Conservation (phyloP, 140 eudicot genomes). For the Cichorium intybus region DNA sequence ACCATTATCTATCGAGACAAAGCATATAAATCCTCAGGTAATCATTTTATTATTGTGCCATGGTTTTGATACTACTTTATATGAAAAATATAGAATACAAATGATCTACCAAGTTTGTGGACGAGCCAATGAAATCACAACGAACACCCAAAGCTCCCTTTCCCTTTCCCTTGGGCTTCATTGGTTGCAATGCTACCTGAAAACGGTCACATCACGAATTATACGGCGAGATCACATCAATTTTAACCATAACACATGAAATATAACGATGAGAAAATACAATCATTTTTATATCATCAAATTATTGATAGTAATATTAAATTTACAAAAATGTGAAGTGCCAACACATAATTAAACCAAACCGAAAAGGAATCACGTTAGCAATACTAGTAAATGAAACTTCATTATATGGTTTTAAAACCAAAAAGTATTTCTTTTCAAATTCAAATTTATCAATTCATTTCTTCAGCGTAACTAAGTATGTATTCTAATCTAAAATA, state of each 20-base stretch:
- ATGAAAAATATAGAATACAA: neutral
- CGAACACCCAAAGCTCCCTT: conserved; percentile 71
- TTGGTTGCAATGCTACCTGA: conserved; percentile 54
- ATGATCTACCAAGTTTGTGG: conserved; percentile 74
- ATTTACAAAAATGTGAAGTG: too few species aligned
- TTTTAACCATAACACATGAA: neutral
- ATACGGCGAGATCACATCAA: neutral
- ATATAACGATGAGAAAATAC: neutral
- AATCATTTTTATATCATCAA: neutral
- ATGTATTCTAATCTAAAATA: too few species aligned
- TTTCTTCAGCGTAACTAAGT: too few species aligned
- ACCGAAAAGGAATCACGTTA: neutral
- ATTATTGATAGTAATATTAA: too few species aligned
- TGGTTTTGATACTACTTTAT: neutral
- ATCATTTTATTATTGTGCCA: neutral
- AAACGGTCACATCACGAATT: too few species aligned
- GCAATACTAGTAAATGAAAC: neutral
- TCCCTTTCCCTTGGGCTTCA: conserved; percentile 59
- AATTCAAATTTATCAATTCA: too few species aligned
- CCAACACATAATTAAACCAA: neutral
- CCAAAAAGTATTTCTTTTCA: too few species aligned
- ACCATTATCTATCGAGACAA: conserved; percentile 70
- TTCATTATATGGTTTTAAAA: too few species aligned
- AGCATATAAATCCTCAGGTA: neutral
- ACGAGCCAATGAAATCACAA: conserved; percentile 87